phyloP scores from a whole-genome alignment of 2,329 filamentous ascomycete genomes.

The Microcyclospora pomicola region DNA sequence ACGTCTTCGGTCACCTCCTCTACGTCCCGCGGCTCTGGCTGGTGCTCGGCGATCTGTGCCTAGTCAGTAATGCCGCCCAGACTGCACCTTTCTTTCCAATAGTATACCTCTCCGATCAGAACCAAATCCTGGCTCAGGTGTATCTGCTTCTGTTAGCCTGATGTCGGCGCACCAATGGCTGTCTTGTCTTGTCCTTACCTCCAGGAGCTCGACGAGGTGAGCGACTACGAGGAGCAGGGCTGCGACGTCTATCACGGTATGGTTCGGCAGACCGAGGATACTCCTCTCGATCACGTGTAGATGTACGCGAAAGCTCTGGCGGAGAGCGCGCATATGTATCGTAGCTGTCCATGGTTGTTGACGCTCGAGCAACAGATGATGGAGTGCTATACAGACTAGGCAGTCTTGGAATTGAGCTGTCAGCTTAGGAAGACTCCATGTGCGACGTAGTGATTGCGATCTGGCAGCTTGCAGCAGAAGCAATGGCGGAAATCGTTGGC shows the following conservation, averaged over 20 bases:
- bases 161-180: too few relatives aligned
- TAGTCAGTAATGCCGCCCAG: conserved; percentile 6
- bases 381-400: neutral
- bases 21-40: conserved; percentile 19
- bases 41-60: conserved; percentile 8
- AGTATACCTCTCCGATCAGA: too few relatives aligned
- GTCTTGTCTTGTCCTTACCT: too few relatives aligned
- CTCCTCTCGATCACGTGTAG: conserved; percentile 13
- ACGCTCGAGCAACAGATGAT: neutral
- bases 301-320: conserved; percentile 6
- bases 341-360: conserved; percentile 6
- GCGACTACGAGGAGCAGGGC: too few relatives aligned
- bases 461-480: neutral
- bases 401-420: neutral
- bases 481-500: conserved; percentile 3
- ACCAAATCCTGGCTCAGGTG: too few relatives aligned
- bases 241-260: conserved; percentile 17
- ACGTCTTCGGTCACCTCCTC: conserved; percentile 44
- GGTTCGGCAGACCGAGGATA: conserved; percentile 13
- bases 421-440: conserved; percentile 7
- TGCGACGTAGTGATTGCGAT: conserved; percentile 1
- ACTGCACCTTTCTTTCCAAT: too few relatives aligned
- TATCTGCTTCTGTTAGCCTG: too few relatives aligned
- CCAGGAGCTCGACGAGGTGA: too few relatives aligned
- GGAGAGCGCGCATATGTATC: conserved; percentile 4